phyloP scores from a whole-genome alignment of 2,329 filamentous ascomycete genomes.

The Pseudocercospora cruenta region DNA sequence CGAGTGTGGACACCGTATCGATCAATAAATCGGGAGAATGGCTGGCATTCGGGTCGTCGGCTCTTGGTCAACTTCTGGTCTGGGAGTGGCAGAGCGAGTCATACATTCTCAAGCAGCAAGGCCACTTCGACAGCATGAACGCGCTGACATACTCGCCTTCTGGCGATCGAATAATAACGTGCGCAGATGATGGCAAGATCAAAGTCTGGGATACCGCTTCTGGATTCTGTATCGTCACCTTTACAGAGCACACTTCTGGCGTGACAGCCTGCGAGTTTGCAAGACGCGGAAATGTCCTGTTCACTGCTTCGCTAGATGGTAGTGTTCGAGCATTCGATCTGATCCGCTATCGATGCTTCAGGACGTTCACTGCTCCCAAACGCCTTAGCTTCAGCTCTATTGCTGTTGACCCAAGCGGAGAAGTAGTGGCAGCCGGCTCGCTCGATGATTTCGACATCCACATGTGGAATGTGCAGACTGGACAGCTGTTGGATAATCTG shows the following conservation, averaged over 20 bases:
- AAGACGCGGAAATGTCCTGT: conserved; percentile 91
- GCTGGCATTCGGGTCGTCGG: conserved; percentile 95
- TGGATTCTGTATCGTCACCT: conserved; percentile 96
- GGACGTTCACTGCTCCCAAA: conserved; percentile 93
- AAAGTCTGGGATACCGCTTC: conserved; percentile 98
- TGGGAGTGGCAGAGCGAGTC: conserved; percentile 99
- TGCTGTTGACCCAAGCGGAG: conserved; percentile 94
- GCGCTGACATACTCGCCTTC: conserved; percentile 90
- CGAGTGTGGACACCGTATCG: conserved; percentile 91
- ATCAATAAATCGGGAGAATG: conserved; percentile 95
- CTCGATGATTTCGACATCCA: conserved; percentile 96
- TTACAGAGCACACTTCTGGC: conserved; percentile 93
- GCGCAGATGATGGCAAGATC: conserved; percentile 95
- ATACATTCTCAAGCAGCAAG: conserved; percentile 97
- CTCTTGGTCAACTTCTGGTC: conserved; percentile 91
- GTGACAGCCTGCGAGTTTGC: conserved; percentile 95
- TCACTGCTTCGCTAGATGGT: conserved; percentile 92
- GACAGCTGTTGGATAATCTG: conserved; percentile 87
- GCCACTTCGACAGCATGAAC: conserved; percentile 96
- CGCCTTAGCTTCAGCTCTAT: conserved; percentile 90
- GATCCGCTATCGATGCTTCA: conserved; percentile 93
- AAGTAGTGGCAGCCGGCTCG: conserved; percentile 93
- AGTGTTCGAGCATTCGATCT: conserved; percentile 96
- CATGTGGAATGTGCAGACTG: conserved; percentile 98
- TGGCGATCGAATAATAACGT: conserved; percentile 88